Evolutionary conservation across 306 rosid species (phyloP), one percentile per base, ranked within the genome.

Genomic region (Fragaria ananassa): DNA sequence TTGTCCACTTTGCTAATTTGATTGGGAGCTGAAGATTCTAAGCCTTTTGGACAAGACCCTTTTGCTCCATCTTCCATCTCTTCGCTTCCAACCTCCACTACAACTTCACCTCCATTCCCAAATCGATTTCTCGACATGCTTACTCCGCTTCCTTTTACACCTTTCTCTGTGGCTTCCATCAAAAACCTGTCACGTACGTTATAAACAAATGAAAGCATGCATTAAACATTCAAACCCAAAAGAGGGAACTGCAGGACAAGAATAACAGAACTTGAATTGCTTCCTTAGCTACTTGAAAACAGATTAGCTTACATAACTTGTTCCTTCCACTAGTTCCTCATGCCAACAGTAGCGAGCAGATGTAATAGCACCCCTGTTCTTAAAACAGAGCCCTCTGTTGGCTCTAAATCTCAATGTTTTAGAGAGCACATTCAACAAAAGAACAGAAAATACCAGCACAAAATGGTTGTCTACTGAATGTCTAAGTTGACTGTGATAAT

Each of bases 111-210:
- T 17, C 46, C 86, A 53, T 83, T 75, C 35, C 63, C 77, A 47
- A 74, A 62, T 86, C 21, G 21, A 0, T 78, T 79, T 91, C 81
- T 83, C 89, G 78, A 21, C 88, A 83, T 86, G 88, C 81, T 87
- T 71, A 74, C 60, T 79, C 77, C 90, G 50, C 86, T 81, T 42
- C 62, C 68, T 68, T 63, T 79, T 27, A 10, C 25, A 13, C 58
- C 76, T 69, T 54, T 2, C 37, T 34, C 37, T 34, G 37, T 54
- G 41, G 71, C 75, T 78, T 84, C 90, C 91, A 83, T 75, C 54
- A 70, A 34, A 53, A 72, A 73, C 78, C 91, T 85, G 45, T 10
- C 44, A 34, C 37, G 37, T 34, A 53, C 80, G 60, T 49, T 6
- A 49, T 45, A 27, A 27, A 27, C 1, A 27, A 27, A 27, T 27